Conservation (phyloP, 352 stramenopile species). For the Phytophthora pisi region DNA sequence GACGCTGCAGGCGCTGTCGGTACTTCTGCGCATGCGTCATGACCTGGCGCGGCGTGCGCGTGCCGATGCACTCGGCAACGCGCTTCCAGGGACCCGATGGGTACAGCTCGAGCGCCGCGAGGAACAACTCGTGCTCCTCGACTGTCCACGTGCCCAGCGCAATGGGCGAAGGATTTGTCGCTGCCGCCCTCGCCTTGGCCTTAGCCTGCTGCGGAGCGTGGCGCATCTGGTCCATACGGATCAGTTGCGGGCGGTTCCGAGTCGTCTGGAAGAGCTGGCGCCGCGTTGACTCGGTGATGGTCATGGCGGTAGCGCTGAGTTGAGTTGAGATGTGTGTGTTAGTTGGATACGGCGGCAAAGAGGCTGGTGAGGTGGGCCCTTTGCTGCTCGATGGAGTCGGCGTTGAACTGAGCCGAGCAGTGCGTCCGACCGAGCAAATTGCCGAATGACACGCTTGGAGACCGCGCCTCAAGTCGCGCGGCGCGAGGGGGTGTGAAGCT, state of each 20-base stretch:
- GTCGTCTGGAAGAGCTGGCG: slow-evolving; percentile 25
- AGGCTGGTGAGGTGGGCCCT: background rate
- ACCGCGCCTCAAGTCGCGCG: slow-evolving; percentile 10
- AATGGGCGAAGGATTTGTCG: background rate
- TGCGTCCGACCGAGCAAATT: slow-evolving; percentile 33
- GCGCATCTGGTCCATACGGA: slow-evolving; percentile 32
- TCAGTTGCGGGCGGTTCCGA: slow-evolving; percentile 20
- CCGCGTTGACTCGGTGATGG: slow-evolving; percentile 28
- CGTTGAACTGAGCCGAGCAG: slow-evolving; percentile 13
- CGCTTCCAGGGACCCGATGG: slow-evolving; percentile 56
- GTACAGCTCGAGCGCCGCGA: slow-evolving; percentile 40
- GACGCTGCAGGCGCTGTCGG: slow-evolving; percentile 29
- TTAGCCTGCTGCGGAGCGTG: slow-evolving; percentile 9
- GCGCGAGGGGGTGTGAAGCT: slow-evolving; percentile 19
- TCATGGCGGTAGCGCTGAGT: slow-evolving; percentile 13
- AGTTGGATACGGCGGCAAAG: background rate
- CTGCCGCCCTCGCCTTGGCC: background rate
- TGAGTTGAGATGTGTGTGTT: background rate
- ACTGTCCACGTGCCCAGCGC: slow-evolving; percentile 30
- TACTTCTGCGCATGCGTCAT: slow-evolving; percentile 50
- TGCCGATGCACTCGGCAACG: slow-evolving; percentile 41
- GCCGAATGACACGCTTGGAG: slow-evolving; percentile 26
- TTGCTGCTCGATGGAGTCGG: background rate
- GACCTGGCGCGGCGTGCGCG: slow-evolving; percentile 40
- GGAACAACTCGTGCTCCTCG: slow-evolving; percentile 34